Percentiles rank a stretch among this genome's conserved stretches.
Conservation (phyloP, 2,329 filamentous ascomycete species). For the Stemphylium vesicarium region DNA sequence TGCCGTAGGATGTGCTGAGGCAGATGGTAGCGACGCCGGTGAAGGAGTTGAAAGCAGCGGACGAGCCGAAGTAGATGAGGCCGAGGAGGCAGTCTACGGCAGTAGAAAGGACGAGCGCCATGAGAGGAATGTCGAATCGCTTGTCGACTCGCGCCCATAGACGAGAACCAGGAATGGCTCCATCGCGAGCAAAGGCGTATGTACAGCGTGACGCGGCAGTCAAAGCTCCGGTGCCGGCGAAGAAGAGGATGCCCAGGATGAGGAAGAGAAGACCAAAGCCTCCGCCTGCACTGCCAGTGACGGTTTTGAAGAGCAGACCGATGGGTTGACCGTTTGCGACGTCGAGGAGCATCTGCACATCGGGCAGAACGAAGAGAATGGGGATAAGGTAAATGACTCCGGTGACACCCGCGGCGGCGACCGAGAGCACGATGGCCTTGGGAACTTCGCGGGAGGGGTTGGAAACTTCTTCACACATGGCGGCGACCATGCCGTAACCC, state of each 20-base stretch:
- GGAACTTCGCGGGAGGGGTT: conserved; percentile 72
- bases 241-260: conserved; percentile 77
- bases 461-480: conserved; percentile 77
- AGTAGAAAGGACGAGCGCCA: conserved; percentile 71
- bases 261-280: conserved; percentile 79
- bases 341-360: conserved; percentile 66
- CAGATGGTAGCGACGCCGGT: conserved; percentile 82
- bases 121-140: conserved; percentile 71
- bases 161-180: conserved; percentile 72
- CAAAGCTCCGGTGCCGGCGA: conserved; percentile 75
- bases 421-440: conserved; percentile 72
- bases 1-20: conserved; percentile 74
- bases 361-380: conserved; percentile 76
- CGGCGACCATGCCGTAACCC: conserved; percentile 73
- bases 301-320: conserved; percentile 75
- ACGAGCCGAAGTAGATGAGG: conserved; percentile 79
- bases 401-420: conserved; percentile 70
- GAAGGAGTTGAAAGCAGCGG: conserved; percentile 79
- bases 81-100: conserved; percentile 73
- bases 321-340: conserved; percentile 78
- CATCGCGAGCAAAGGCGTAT: conserved; percentile 77
- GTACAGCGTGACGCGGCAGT: conserved; percentile 77
- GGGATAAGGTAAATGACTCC: conserved; percentile 73
- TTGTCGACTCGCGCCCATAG: conserved; percentile 71
- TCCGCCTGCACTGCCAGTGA: conserved; percentile 73